Percentiles rank a stretch among this genome's conserved stretches.
phyloP scores from a whole-genome alignment of 2,329 filamentous ascomycete genomes.

The Fusarium buharicum region DNA sequence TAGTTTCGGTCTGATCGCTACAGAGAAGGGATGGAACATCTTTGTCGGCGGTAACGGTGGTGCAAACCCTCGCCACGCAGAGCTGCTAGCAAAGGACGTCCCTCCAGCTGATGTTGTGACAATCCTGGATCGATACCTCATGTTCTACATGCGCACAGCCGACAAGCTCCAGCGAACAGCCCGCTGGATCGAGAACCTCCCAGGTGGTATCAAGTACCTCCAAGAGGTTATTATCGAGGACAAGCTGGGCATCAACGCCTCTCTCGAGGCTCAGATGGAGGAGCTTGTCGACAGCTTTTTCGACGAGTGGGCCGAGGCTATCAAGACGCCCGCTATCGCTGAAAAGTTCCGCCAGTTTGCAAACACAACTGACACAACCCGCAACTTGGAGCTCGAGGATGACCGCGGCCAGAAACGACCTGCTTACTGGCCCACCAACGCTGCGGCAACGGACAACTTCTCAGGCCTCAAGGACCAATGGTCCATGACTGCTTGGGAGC shows the following conservation, averaged over 20 bases:
- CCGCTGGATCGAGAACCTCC: slow-evolving; percentile 85
- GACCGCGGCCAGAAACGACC: slow-evolving; percentile 81
- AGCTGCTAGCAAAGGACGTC: slow-evolving; percentile 87
- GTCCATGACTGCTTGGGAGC: slow-evolving; percentile 75
- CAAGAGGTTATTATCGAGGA: slow-evolving; percentile 85
- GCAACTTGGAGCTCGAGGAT: slow-evolving; percentile 74
- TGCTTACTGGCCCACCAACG: slow-evolving; percentile 78
- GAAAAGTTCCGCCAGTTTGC: slow-evolving; percentile 83
- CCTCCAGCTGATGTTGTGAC: slow-evolving; percentile 83
- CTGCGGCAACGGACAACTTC: slow-evolving; percentile 76
- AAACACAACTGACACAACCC: slow-evolving; percentile 78
- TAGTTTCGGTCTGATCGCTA: slow-evolving; percentile 89
- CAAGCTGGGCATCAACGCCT: slow-evolving; percentile 84
- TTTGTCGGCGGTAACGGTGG: slow-evolving; percentile 92
- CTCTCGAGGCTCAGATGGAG: slow-evolving; percentile 88
- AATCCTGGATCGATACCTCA: slow-evolving; percentile 87
- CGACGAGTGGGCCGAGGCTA: slow-evolving; percentile 89
- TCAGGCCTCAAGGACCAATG: slow-evolving; percentile 71
- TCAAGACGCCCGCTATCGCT: slow-evolving; percentile 73
- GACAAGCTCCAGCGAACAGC: slow-evolving; percentile 91
- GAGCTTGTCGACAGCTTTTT: slow-evolving; percentile 85
- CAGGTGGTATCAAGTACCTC: slow-evolving; percentile 85
- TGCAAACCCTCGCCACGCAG: slow-evolving; percentile 82
- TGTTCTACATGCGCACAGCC: slow-evolving; percentile 93
- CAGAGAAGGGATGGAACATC: slow-evolving; percentile 93